Percentiles rank a stretch among this genome's conserved stretches.
phyloP scores from a whole-genome alignment of 1,139 yeast species.

The Debaryomyces coudertii region DNA sequence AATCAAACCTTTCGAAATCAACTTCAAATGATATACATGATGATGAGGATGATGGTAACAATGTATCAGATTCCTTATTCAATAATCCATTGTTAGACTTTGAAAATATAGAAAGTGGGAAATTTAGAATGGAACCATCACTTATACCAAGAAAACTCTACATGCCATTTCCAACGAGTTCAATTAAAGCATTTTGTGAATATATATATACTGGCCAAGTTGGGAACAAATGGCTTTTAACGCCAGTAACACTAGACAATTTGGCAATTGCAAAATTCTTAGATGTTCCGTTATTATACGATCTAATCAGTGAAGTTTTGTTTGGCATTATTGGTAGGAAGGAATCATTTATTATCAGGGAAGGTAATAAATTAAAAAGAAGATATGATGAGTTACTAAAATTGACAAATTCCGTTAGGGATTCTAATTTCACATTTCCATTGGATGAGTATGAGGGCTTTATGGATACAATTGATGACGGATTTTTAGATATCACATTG shows the following conservation, averaged over 20 bases:
- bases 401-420: constrained; percentile 27
- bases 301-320: constrained; percentile 65
- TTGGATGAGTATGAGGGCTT: constrained; percentile 51
- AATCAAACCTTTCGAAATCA: constrained; percentile 13
- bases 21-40: background rate
- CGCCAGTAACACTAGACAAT: constrained; percentile 69
- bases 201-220: constrained; percentile 78
- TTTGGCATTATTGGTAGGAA: constrained; percentile 70
- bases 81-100: constrained; percentile 40
- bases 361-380: constrained; percentile 38
- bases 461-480: constrained; percentile 60
- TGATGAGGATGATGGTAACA: constrained; percentile 1
- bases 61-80: constrained; percentile 15
- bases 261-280: constrained; percentile 63
- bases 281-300: constrained; percentile 69
- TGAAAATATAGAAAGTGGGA: constrained; percentile 38
- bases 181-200: constrained; percentile 69
- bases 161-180: constrained; percentile 63
- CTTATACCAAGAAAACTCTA: constrained; percentile 68
- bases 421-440: constrained; percentile 36
- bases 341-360: constrained; percentile 54
- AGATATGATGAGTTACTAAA: constrained; percentile 30
- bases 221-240: constrained; percentile 69
- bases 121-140: constrained; percentile 55
- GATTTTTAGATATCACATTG: constrained; percentile 59